Conservation (phyloP, 1,139 yeast genomes). For the Scheffersomyces quercinus region DNA sequence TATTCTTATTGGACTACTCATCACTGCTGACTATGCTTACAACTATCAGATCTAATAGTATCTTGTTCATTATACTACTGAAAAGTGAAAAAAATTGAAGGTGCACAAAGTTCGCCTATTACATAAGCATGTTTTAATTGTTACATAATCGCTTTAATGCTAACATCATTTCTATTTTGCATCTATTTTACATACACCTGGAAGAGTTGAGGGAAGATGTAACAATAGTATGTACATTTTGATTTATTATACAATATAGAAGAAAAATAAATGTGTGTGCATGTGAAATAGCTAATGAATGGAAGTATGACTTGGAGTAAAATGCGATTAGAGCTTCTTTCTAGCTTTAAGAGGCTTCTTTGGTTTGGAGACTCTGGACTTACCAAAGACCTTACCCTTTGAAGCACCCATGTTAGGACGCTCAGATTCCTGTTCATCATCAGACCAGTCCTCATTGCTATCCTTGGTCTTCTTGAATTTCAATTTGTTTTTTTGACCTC, state of each 20-base stretch:
- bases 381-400: constrained; percentile 14
- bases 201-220: too few species aligned
- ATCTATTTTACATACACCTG: too few species aligned
- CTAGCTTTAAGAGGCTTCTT: constrained; percentile 56
- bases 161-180: too few species aligned
- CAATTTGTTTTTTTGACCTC: constrained; percentile 89
- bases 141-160: background rate
- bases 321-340: constrained; percentile 47
- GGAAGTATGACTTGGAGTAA: too few species aligned
- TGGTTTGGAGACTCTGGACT: constrained; percentile 36
- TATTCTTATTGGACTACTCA: constrained; percentile 50
- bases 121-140: background rate
- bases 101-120: background rate
- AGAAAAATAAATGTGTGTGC: too few species aligned
- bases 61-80: background rate
- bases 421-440: constrained; percentile 38
- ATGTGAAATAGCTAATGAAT: too few species aligned
- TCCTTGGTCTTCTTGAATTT: constrained; percentile 72
- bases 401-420: constrained; percentile 11
- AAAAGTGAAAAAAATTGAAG: background rate
- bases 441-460: constrained; percentile 55
- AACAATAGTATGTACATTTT: too few species aligned
- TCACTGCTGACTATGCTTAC: background rate
- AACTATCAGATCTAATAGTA: background rate
- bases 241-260: too few species aligned